Evolutionary conservation across 2,329 filamentous ascomycete species (phyloP).

Genomic region (Drechslera avenae): DNA sequence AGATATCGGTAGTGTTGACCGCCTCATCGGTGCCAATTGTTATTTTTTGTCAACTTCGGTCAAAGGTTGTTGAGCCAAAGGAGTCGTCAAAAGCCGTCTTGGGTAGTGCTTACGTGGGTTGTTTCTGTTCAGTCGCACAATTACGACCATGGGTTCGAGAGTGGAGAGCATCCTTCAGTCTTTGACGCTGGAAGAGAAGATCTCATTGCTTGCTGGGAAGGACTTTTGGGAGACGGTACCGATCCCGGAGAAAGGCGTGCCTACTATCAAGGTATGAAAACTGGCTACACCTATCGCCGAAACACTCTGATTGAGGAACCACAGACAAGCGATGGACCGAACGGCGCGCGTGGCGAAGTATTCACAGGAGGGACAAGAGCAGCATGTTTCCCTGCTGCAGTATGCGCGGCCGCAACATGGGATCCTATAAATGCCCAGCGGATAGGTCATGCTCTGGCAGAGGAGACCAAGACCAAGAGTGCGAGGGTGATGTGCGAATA

Average conservation of each 20-base stretch:
- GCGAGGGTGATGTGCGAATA: slow-evolving; percentile 64
- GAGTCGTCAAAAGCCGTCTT: neutral
- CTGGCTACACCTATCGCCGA: neutral
- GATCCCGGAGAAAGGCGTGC: slow-evolving; percentile 63
- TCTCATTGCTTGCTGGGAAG: slow-evolving; percentile 43
- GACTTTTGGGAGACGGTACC: slow-evolving; percentile 73
- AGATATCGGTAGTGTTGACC: slow-evolving; percentile 8
- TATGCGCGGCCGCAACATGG: slow-evolving; percentile 73
- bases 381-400: slow-evolving; percentile 75
- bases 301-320: neutral
- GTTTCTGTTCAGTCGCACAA: neutral
- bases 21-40: slow-evolving; percentile 2
- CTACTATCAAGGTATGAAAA: slow-evolving; percentile 55
- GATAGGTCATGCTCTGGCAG: slow-evolving; percentile 69
- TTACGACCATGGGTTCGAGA: slow-evolving; percentile 27
- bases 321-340: slow-evolving; percentile 69
- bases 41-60: neutral
- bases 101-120: neutral
- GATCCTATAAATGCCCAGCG: slow-evolving; percentile 62
- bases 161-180: slow-evolving; percentile 39
- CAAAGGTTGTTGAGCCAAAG: neutral
- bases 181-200: slow-evolving; percentile 45
- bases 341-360: slow-evolving; percentile 66
- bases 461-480: slow-evolving; percentile 73
- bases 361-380: slow-evolving; percentile 69